Evolutionary conservation across 257 asterid species (phyloP), one percentile per base, ranked within the genome.

Genomic region (Nicotiana noctiflora): DNA sequence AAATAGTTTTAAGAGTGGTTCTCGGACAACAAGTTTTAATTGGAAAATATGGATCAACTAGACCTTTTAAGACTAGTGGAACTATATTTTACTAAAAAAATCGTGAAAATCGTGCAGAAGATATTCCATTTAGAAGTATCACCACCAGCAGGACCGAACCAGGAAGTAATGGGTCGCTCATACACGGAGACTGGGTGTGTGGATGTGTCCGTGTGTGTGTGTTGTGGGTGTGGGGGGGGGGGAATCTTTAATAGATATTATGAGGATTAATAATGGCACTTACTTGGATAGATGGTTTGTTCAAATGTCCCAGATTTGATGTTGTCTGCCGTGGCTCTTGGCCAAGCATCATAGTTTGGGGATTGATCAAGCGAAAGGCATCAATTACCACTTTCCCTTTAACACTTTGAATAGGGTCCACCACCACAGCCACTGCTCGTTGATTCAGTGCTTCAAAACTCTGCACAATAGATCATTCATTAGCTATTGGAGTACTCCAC

Each of bases 281-380:
- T 85, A 92, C 98, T 84, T 96, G 99, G 84, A 96, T 94, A 51
- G 99, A 96, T n/a, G 99, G 98, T 83, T 94, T 96, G 72, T 94
- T 96, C 29, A 96, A 95, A 87, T 96, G 97, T 12, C 99, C 99
- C 19, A 96, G 92, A 82, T 96, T 96, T 84, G 99, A 96, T 72
- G 98, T 96, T 49, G 99, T 94, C 77, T 96, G 99, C 1, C 99
- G 91, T 56, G 99, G 99, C 88, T 96, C 99, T 84, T 96, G 99
- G 74, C 99, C 98, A 65, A 96, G 98, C 98, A 96, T 96, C 99
- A 96, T 96, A 59, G 98, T 94, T 79, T 96, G 99, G 75, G 99
- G 99, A 84, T 94, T 92, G 82, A 96, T 96, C 81, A 94, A 87
- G 46, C 98, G 96, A 53, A 96, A 94, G 68, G 99, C 99, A 83